phyloP scores from a whole-genome alignment of 495 filamentous ascomycete species.

The Penicillium riverlandense region DNA sequence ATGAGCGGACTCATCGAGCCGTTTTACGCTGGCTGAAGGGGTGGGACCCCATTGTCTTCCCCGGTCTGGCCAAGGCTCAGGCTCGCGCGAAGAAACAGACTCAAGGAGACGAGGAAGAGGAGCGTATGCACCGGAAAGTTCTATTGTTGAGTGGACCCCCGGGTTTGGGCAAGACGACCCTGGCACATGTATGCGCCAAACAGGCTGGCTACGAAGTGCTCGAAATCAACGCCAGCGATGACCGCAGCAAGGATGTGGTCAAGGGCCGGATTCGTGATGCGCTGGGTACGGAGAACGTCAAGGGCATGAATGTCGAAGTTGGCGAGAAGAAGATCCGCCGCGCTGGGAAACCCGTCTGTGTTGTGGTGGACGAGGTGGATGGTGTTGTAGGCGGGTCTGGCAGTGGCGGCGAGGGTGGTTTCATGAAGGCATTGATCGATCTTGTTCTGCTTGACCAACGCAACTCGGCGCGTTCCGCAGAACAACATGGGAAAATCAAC shows the following conservation, averaged over 20 bases:
- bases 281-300: slow-evolving; percentile 86
- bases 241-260: slow-evolving; percentile 92
- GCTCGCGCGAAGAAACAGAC: slow-evolving; percentile 38
- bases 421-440: slow-evolving; percentile 91
- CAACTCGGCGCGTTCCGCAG: slow-evolving; percentile 48
- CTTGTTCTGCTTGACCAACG: slow-evolving; percentile 78
- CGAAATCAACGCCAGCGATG: slow-evolving; percentile 94
- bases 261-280: slow-evolving; percentile 83
- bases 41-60: slow-evolving; percentile 92
- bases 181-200: slow-evolving; percentile 90
- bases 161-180: slow-evolving; percentile 89
- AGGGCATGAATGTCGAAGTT: slow-evolving; percentile 63
- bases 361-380: slow-evolving; percentile 94
- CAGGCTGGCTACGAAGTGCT: slow-evolving; percentile 95
- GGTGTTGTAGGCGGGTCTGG: slow-evolving; percentile 78
- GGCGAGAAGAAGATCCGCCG: slow-evolving; percentile 57
- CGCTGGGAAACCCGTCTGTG: slow-evolving; percentile 79
- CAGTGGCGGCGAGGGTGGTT: slow-evolving; percentile 69
- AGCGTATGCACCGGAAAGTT: slow-evolving; percentile 73
- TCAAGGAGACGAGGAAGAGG: slow-evolving; percentile 44
- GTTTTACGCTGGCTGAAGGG: slow-evolving; percentile 89
- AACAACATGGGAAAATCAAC: slow-evolving; percentile 23
- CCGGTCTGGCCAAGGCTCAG: slow-evolving; percentile 53
- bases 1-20: slow-evolving; percentile 86
- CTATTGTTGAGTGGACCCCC: slow-evolving; percentile 85